Evolutionary conservation across 331 rosid species (phyloP).

Genomic region (Malus hybrid): DNA sequence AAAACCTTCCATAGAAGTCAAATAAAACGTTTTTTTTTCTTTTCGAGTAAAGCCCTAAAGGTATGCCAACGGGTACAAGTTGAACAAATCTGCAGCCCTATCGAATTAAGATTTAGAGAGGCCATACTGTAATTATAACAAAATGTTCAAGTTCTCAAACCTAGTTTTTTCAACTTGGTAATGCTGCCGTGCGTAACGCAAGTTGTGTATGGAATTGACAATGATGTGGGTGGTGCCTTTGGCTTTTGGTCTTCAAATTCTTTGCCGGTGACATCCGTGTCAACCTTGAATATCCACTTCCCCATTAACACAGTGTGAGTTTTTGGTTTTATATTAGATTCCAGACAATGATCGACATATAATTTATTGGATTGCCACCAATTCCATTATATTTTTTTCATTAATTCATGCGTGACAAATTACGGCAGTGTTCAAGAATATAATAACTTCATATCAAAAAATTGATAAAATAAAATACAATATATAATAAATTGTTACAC

Average conservation of each 20-base stretch:
- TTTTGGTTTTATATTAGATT: background rate
- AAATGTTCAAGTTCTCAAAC: no score
- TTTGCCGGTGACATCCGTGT: constrained; percentile 1
- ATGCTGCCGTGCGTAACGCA: constrained; percentile 16
- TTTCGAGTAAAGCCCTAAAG: background rate
- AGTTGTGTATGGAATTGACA: constrained; percentile 26
- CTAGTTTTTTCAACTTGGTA: no score
- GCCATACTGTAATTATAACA: background rate
- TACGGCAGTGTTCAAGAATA: no score
- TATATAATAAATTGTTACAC: no score
- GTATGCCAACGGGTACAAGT: background rate
- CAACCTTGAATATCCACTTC: constrained; percentile 3
- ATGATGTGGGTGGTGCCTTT: background rate
- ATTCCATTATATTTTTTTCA: background rate
- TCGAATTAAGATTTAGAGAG: background rate
- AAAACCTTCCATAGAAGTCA: background rate
- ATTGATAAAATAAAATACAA: no score
- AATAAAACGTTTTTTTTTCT: background rate
- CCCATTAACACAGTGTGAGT: background rate
- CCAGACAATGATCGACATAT: background rate
- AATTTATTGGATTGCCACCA: constrained; percentile 8
- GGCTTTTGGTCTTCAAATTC: background rate
- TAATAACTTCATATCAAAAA: no score
- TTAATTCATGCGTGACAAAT: background rate
- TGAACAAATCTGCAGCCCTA: background rate